A percentile compares a stretch with the other conserved stretches of the same genome.
Evolutionary conservation across 2,329 filamentous ascomycete species (phyloP).

Genomic region (Celoporthe dispersa): DNA sequence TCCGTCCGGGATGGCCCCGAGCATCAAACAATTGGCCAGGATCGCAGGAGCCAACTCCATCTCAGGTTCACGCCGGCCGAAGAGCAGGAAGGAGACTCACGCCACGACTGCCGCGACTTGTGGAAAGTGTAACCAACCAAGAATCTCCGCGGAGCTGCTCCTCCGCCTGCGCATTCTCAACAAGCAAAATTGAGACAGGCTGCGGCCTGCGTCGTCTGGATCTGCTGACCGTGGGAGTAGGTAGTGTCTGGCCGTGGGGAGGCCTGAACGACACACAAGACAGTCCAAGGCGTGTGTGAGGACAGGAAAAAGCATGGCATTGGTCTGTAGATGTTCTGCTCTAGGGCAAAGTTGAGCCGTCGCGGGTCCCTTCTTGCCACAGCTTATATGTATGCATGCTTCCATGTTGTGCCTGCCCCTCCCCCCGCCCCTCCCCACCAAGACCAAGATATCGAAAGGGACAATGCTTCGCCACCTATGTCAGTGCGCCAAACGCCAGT

Average conservation of each 20-base stretch:
- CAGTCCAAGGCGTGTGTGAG: background rate
- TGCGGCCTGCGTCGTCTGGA: background rate
- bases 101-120: background rate
- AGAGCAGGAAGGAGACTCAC: background rate
- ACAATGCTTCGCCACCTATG: constrained; percentile 25
- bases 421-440: background rate
- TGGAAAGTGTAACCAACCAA: background rate
- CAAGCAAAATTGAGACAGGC: background rate
- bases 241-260: background rate
- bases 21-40: constrained; percentile 1
- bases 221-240: background rate
- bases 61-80: background rate
- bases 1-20: background rate
- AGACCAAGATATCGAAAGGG: background rate
- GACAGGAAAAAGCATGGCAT: background rate
- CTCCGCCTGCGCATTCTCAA: background rate
- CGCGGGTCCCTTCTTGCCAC: constrained; percentile 2
- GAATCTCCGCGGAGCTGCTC: background rate
- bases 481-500: constrained; percentile 25
- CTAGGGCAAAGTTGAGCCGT: background rate
- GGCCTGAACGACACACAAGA: no score
- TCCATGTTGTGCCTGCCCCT: background rate
- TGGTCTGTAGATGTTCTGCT: constrained; percentile 3
- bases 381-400: background rate
- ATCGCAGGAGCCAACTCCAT: background rate